Evolutionary conservation across 257 asterid species (phyloP).

Genomic region (Solanum arcanum): DNA sequence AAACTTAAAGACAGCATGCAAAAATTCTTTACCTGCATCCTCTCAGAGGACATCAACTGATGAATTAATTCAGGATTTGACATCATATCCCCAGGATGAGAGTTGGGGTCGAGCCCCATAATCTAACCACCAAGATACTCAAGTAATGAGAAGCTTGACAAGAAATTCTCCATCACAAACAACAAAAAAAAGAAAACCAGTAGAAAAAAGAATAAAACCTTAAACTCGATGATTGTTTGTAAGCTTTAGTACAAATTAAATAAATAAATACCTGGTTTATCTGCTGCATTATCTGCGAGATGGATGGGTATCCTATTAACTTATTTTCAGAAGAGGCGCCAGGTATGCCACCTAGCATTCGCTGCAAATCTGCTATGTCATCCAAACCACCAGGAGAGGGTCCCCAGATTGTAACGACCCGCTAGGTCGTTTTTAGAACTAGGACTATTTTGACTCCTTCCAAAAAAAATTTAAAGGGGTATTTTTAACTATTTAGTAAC

Average conservation of each 20-base stretch:
- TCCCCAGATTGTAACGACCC: no score
- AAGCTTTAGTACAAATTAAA: background rate
- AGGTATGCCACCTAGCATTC: no score
- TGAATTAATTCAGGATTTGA: constrained; percentile 45
- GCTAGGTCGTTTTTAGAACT: no score
- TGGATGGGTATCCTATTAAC: background rate
- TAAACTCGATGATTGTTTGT: background rate
- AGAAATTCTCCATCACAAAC: no score
- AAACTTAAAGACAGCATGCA: background rate
- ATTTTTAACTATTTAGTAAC: no score
- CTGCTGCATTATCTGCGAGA: constrained; percentile 38
- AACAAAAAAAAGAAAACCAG: background rate
- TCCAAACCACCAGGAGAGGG: constrained; percentile 21
- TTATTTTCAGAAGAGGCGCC: no score
- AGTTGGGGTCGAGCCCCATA: constrained; percentile 30
- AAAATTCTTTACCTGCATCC: constrained; percentile 28
- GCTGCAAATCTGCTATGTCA: constrained; percentile 17
- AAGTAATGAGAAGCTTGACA: no score
- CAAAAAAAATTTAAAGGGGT: no score
- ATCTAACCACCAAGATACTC: no score
- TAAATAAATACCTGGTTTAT: constrained; percentile 32
- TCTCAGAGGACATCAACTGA: constrained; percentile 38
- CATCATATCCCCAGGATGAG: constrained; percentile 42
- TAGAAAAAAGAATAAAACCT: background rate
- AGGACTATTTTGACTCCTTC: no score